Percentiles rank a stretch among this genome's conserved stretches.
phyloP scores from a whole-genome alignment of 2,329 filamentous ascomycete genomes.

The Thermothelomyces thermophilus region DNA sequence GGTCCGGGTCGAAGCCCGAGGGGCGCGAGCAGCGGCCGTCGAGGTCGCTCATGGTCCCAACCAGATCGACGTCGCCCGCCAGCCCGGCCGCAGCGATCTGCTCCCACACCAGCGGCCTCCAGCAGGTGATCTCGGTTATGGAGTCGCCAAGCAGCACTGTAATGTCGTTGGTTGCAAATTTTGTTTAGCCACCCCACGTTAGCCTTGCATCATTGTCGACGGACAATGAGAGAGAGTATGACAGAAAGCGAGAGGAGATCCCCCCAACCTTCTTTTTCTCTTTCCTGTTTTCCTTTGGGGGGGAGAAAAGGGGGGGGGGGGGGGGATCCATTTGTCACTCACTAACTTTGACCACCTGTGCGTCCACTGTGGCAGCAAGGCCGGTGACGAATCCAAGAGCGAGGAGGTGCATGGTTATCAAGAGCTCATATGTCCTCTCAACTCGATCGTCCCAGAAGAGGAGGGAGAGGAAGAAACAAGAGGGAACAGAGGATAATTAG shows the following conservation, averaged over 20 bases:
- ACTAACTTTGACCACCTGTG: constrained; percentile 21
- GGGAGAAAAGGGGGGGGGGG: too few species aligned
- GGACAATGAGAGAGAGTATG: too few species aligned
- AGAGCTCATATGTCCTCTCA: neutral
- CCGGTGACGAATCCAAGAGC: constrained; percentile 5
- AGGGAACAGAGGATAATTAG: too few species aligned
- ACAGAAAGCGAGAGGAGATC: too few species aligned
- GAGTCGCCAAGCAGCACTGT: constrained; percentile 39
- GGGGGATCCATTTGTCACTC: too few species aligned
- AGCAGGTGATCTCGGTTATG: constrained; percentile 40
- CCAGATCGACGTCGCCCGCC: constrained; percentile 33
- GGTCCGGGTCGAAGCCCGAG: constrained; percentile 32
- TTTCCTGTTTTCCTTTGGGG: too few species aligned
- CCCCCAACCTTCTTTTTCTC: too few species aligned
- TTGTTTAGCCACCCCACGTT: too few species aligned
- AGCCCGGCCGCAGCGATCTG: constrained; percentile 31
- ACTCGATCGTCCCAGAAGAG: neutral
- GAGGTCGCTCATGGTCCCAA: constrained; percentile 35
- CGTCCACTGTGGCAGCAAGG: constrained; percentile 11
- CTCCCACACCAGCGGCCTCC: constrained; percentile 37
- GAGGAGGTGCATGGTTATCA: constrained; percentile 8
- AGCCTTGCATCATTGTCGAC: too few species aligned
- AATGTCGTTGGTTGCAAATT: too few species aligned
- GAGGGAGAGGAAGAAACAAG: too few species aligned
- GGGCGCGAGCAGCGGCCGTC: constrained; percentile 31